Evolutionary conservation across 352 stramenopile genomes (phyloP).

Genomic region (Thalassiosira mediterranea): DNA sequence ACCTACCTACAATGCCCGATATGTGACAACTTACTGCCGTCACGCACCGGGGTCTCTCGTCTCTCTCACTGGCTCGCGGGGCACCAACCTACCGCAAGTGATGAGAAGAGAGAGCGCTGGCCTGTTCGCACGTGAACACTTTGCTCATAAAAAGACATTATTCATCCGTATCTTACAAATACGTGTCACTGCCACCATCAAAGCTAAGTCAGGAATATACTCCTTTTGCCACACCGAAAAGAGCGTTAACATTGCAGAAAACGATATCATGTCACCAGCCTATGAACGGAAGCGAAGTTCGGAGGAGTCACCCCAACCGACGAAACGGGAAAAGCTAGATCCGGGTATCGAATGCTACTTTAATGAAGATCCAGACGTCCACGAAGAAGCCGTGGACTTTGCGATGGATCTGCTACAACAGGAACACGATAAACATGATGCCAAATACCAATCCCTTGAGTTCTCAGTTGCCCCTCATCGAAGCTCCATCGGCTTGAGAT

Average conservation of each 20-base stretch:
- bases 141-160: no score
- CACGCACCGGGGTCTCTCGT: no score
- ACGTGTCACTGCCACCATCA: no score
- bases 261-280: not conserved
- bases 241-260: conserved; percentile 11
- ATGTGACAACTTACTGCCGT: no score
- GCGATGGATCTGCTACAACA: conserved; percentile 30
- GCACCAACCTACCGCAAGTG: no score
- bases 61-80: no score
- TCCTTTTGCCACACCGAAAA: no score
- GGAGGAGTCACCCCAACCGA: conserved; percentile 1
- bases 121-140: no score
- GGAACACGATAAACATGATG: conserved; percentile 21
- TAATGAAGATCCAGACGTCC: conserved; percentile 24
- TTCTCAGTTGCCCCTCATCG: conserved; percentile 34
- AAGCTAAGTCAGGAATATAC: no score
- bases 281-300: conserved; percentile 10
- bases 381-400: conserved; percentile 45
- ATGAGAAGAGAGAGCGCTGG: no score
- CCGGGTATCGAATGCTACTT: conserved; percentile 31
- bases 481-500: conserved; percentile 41
- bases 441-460: conserved; percentile 13
- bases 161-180: no score
- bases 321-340: conserved; percentile 26
- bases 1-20: no score